phyloP scores from a whole-genome alignment of 2,329 filamentous ascomycete species.

The Aureobasidium mangrovei region DNA sequence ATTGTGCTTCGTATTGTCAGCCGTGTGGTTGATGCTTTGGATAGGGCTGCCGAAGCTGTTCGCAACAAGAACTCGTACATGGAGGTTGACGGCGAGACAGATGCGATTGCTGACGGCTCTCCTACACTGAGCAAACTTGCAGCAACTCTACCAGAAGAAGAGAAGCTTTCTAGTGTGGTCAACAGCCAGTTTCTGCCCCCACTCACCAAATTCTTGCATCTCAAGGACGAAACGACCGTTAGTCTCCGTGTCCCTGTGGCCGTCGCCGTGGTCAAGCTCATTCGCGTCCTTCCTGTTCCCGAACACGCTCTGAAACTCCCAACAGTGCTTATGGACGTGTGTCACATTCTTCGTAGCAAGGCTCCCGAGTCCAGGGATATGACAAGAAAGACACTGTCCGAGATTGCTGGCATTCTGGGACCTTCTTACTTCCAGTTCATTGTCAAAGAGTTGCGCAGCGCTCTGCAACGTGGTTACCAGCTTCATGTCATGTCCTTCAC shows the following conservation, averaged over 20 bases:
- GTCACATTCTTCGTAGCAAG: constrained; percentile 83
- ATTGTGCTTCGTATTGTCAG: constrained; percentile 74
- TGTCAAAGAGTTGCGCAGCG: constrained; percentile 78
- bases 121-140: constrained; percentile 24
- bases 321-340: constrained; percentile 80
- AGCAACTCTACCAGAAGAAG: constrained; percentile 33
- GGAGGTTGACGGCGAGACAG: background rate
- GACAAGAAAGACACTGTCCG: constrained; percentile 76
- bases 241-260: constrained; percentile 86
- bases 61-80: background rate
- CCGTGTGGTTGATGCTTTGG: constrained; percentile 69
- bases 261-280: constrained; percentile 76
- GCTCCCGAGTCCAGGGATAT: constrained; percentile 83
- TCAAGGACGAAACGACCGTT: constrained; percentile 91
- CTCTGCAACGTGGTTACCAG: constrained; percentile 79
- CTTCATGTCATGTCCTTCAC: constrained; percentile 93
- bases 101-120: background rate
- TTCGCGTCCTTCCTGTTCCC: constrained; percentile 67
- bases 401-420: constrained; percentile 74
- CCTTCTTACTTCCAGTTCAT: constrained; percentile 82
- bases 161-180: constrained; percentile 51
- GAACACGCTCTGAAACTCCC: constrained; percentile 69
- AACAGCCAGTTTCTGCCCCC: constrained; percentile 67
- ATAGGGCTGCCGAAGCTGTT: constrained; percentile 22
- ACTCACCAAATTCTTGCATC: constrained; percentile 75